Percentiles rank a stretch among this genome's conserved stretches.
These are phyloP conservation scores for Vitis hybrid DNA, from an alignment of 177 flowering plant species.

Conservation along the genomic window DNA sequence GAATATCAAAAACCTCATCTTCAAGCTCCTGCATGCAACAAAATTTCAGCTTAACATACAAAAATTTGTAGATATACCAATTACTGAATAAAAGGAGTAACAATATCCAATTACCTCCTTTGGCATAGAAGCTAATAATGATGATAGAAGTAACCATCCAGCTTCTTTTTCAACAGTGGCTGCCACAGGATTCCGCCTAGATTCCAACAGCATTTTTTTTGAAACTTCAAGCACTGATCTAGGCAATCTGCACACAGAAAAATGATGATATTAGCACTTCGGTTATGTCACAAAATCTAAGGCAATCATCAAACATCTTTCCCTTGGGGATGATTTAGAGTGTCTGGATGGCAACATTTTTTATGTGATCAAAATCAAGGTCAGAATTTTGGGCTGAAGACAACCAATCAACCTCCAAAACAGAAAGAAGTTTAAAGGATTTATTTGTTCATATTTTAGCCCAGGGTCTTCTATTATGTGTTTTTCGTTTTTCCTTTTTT, in stretches of 20 bases:
- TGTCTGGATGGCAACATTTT: too few relatives aligned
- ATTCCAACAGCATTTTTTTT: slow-evolving; percentile 73
- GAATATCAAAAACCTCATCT: slow-evolving; percentile 91
- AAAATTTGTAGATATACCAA: neutral
- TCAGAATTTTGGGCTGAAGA: too few relatives aligned
- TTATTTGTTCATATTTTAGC: too few relatives aligned
- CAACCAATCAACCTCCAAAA: too few relatives aligned
- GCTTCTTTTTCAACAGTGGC: slow-evolving; percentile 76
- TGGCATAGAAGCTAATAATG: slow-evolving; percentile 79
- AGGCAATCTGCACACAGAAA: slow-evolving; percentile 59
- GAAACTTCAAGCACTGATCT: slow-evolving; percentile 73
- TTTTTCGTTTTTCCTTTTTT: too few relatives aligned
- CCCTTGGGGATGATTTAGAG: too few relatives aligned
- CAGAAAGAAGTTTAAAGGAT: too few relatives aligned
- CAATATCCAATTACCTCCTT: slow-evolving; percentile 66
- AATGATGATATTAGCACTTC: neutral
- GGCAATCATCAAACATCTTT: neutral
- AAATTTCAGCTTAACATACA: slow-evolving; percentile 11
- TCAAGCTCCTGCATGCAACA: slow-evolving; percentile 74
- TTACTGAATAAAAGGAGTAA: slow-evolving; percentile 1
- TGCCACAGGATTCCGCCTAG: slow-evolving; percentile 65
- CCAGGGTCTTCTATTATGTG: too few relatives aligned
- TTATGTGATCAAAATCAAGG: too few relatives aligned
- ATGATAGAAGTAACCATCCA: slow-evolving; percentile 89
- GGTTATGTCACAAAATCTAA: neutral